These are phyloP conservation scores for Ceratobasidium sp. DNA, from an alignment of 1,284 basidiomycete species.

Conservation along the genomic window DNA sequence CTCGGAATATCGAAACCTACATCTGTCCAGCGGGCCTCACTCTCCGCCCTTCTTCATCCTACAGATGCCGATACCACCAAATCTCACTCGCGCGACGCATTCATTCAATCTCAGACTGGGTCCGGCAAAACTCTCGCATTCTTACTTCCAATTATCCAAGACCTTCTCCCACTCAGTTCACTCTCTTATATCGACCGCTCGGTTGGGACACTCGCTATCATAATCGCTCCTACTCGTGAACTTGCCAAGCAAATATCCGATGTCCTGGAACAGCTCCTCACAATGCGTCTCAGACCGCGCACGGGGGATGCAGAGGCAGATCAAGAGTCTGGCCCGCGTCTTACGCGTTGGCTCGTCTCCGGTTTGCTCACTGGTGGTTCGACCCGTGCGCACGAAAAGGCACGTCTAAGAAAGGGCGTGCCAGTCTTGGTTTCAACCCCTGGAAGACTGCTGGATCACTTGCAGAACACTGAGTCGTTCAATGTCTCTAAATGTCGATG, in stretches of 20 bases:
- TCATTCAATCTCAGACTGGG: slow-evolving; percentile 98
- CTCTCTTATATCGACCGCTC: slow-evolving; percentile 89
- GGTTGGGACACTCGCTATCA: slow-evolving; percentile 92
- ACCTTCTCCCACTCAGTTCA: slow-evolving; percentile 89
- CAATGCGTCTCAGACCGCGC: slow-evolving; percentile 78
- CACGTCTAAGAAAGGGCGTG: slow-evolving; percentile 77
- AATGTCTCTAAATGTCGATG: slow-evolving; percentile 94
- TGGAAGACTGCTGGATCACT: slow-evolving; percentile 79
- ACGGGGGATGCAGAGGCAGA: slow-evolving; percentile 65
- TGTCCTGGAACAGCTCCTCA: slow-evolving; percentile 74
- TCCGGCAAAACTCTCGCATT: slow-evolving; percentile 98
- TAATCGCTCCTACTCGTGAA: slow-evolving; percentile 95
- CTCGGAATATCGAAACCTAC: slow-evolving; percentile 91
- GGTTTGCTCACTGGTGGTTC: slow-evolving; percentile 89
- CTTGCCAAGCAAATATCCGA: slow-evolving; percentile 93
- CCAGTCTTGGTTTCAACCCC: slow-evolving; percentile 81
- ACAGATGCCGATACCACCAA: slow-evolving; percentile 58
- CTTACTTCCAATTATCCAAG: slow-evolving; percentile 95
- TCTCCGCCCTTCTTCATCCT: slow-evolving; percentile 78
- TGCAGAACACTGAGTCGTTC: slow-evolving; percentile 89
- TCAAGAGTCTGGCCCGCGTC: slow-evolving; percentile 59
- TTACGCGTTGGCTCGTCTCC: slow-evolving; percentile 94
- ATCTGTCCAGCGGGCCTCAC: slow-evolving; percentile 87
- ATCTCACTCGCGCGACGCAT: slow-evolving; percentile 77
- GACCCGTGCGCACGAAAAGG: slow-evolving; percentile 81